Percentiles rank a stretch among this genome's conserved stretches.
These are phyloP conservation scores for Escovopsis weberi DNA, from an alignment of 2,329 filamentous ascomycete species.

Conservation along the genomic window DNA sequence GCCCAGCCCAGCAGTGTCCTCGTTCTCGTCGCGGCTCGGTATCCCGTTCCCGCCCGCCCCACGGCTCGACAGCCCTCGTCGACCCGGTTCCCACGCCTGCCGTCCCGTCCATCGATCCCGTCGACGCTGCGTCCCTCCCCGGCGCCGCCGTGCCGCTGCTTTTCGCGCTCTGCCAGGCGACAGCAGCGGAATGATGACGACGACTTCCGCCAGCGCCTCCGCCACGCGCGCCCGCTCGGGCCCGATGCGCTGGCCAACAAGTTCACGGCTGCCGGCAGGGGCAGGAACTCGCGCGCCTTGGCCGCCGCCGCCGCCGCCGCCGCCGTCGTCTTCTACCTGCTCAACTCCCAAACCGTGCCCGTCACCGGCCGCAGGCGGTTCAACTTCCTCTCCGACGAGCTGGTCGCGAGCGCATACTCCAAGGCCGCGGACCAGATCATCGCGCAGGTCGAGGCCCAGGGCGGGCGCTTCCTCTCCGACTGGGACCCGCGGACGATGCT, in stretches of 20 bases:
- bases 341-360: constrained; percentile 58
- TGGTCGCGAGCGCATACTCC: constrained; percentile 31
- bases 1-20: too few species aligned
- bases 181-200: constrained; percentile 5
- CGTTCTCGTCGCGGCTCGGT: not conserved
- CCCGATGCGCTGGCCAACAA: constrained; percentile 12
- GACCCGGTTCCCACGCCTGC: too few species aligned
- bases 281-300: constrained; percentile 21
- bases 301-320: constrained; percentile 26
- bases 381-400: constrained; percentile 45
- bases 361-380: constrained; percentile 59
- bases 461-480: constrained; percentile 40
- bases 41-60: not conserved
- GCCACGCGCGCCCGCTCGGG: constrained; percentile 19
- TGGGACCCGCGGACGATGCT: constrained; percentile 40
- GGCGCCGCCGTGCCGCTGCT: constrained; percentile 5
- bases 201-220: constrained; percentile 14
- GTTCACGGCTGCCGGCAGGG: constrained; percentile 14
- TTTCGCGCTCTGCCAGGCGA: constrained; percentile 10
- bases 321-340: constrained; percentile 46
- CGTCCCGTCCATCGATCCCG: too few species aligned
- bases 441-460: constrained; percentile 34
- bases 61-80: too few species aligned
- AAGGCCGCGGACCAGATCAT: constrained; percentile 28
- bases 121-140: not conserved